phyloP scores from a whole-genome alignment of 805 yeast species.

The Jamesozyma rosinii region DNA sequence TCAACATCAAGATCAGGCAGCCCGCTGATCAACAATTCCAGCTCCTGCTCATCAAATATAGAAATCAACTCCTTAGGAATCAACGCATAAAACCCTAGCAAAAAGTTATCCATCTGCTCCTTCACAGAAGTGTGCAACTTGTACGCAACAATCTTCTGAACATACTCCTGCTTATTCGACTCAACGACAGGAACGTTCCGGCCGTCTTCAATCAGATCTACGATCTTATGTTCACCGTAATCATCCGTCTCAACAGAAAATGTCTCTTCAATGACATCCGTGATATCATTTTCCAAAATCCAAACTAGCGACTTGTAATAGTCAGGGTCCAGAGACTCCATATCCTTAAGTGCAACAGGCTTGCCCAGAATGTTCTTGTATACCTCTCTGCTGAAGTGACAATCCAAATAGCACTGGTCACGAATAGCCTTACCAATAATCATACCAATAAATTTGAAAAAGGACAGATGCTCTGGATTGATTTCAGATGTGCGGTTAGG shows the following conservation, averaged over 20 bases:
- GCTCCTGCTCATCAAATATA: constrained; percentile 90
- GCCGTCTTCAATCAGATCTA: constrained; percentile 80
- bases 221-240: constrained; percentile 76
- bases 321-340: constrained; percentile 88
- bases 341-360: constrained; percentile 77
- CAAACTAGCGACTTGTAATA: constrained; percentile 86
- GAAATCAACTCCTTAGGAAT: constrained; percentile 76
- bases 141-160: constrained; percentile 75
- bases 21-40: constrained; percentile 87
- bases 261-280: constrained; percentile 89
- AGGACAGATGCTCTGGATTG: constrained; percentile 85
- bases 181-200: constrained; percentile 80
- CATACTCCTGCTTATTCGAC: constrained; percentile 83
- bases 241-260: constrained; percentile 90
- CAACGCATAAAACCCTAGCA: constrained; percentile 82
- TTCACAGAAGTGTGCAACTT: constrained; percentile 72
- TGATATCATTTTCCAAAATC: constrained; percentile 95
- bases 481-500: constrained; percentile 89
- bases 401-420: constrained; percentile 79
- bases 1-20: constrained; percentile 91
- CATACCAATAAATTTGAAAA: constrained; percentile 89
- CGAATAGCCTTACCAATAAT: constrained; percentile 89
- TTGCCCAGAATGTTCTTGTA: constrained; percentile 78
- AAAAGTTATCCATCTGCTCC: constrained; percentile 79
- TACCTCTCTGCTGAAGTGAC: constrained; percentile 91